Base-by-base conservation (phyloP, 2,329 filamentous ascomycete species). In the Aspergillus floridensis region DNA sequence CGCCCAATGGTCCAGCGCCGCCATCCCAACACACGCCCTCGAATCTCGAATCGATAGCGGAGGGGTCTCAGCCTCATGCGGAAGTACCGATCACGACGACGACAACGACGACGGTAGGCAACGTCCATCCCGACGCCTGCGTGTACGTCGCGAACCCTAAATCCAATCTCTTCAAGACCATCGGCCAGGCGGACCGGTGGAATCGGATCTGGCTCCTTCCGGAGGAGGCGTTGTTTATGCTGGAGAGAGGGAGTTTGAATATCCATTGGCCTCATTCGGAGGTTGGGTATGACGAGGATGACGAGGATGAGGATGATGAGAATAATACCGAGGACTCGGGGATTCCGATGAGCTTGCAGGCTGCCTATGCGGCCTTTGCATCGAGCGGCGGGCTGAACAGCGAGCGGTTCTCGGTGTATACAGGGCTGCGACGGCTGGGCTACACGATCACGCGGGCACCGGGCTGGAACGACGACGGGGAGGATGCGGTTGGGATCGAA, bases 311-410 rank as follows among this genome's bases (percentile, higher is more conserved):
- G 11, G 32, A 1, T 10, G 7, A 44, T 19, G 16, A 16, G 14
- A 16, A 3, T 7, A 29, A 29, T 10, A 29, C n/a, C 16, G 38
- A 44, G 59, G 84, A 87, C 6, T 77, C 82, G 4, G 89, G 89
- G 0, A 75, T 95, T n/a, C 92, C 93, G 0, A 88, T 99, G 80
- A 96, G 91, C 74, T 78, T 98, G 44, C 91, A 98, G 74, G 93
- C 90, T 5, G 92, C 92, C 0, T 98, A 98, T 79, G 86, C 93
- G 5, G 84, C 92, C 22, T 87, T 96, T 56, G 84, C 96, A 64
- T 92, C 92, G 1, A 80, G 84, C 24, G 88, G 77, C 29, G 82
- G 81, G 10, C 66, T 88, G 64, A 86, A 83, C 0, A 79, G 97
- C 60, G 91, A 96, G 66, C 87, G 91, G 69, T 98, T 92, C 68